These are phyloP conservation scores for Takashimella koratensis DNA, from an alignment of 1,284 basidiomycete genomes.

Conservation along the genomic window DNA sequence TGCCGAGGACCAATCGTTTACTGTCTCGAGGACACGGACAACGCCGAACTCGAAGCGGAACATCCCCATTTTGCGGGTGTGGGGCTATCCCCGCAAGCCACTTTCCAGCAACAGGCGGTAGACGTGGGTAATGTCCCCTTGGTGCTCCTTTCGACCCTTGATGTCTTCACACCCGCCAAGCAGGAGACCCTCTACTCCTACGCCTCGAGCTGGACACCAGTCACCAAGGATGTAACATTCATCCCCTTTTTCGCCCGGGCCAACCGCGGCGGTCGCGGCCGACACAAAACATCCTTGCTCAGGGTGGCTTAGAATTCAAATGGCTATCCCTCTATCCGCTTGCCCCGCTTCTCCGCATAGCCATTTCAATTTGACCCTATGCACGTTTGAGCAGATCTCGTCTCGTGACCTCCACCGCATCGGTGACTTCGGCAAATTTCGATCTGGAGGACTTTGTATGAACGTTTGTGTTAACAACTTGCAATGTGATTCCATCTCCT, in stretches of 20 bases:
- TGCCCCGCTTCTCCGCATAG: background rate
- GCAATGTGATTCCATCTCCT: background rate
- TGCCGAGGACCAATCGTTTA: conserved; percentile 24
- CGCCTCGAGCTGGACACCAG: background rate
- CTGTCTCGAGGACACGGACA: conserved; percentile 19
- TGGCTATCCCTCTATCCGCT: background rate
- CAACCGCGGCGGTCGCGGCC: conserved; percentile 15
- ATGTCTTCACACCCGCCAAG: conserved; percentile 1
- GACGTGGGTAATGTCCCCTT: conserved; percentile 12
- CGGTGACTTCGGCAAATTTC: too few relatives aligned
- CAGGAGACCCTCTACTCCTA: background rate
- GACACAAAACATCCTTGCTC: too few relatives aligned
- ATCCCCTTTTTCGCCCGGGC: conserved; percentile 23
- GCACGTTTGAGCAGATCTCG: too few relatives aligned
- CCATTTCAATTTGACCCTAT: too few relatives aligned
- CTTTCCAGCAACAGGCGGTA: conserved; percentile 7
- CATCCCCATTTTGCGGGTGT: conserved; percentile 20
- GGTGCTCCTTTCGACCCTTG: conserved; percentile 5
- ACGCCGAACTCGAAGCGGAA: conserved; percentile 13
- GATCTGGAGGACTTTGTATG: too few relatives aligned
- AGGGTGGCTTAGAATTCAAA: too few relatives aligned
- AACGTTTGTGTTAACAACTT: too few relatives aligned
- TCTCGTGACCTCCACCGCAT: too few relatives aligned
- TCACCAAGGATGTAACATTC: conserved; percentile 1
- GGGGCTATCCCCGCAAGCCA: conserved; percentile 7